Percentiles rank a stretch among this genome's conserved stretches.
Evolutionary conservation across 75 land plant genomes (phyloP).

Genomic region (Larix kaempferi): DNA sequence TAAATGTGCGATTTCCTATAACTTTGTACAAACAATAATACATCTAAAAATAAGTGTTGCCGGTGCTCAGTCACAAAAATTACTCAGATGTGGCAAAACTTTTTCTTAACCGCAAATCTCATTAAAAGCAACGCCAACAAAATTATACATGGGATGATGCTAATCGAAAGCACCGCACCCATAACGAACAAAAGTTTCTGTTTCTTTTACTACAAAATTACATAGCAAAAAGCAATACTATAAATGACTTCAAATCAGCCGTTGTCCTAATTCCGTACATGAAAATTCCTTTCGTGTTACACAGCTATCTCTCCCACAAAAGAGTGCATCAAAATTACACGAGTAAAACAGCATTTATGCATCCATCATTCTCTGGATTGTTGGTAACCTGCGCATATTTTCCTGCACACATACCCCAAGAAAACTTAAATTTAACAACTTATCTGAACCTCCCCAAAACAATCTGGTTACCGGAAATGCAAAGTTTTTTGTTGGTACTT

Average conservation of each 20-base stretch:
- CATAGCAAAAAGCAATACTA: background rate
- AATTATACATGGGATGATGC: background rate
- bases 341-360: constrained; percentile 81
- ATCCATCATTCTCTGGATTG: constrained; percentile 90
- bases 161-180: background rate
- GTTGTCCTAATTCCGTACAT: background rate
- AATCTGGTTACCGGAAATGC: background rate
- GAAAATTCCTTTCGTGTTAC: background rate
- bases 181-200: background rate
- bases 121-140: background rate
- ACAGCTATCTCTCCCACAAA: background rate
- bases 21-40: too few species aligned
- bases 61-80: too few species aligned
- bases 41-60: too few species aligned
- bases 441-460: background rate
- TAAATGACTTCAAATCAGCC: background rate
- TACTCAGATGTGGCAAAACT: too few species aligned
- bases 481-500: constrained; percentile 10
- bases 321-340: constrained; percentile 28
- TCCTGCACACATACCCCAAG: constrained; percentile 30
- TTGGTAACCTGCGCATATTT: constrained; percentile 89
- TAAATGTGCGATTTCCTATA: too few species aligned
- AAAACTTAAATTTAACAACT: constrained; percentile 1
- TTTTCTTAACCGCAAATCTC: background rate
- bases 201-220: background rate